phyloP scores from a whole-genome alignment of 208 protist species.

The Angomonas ambiguus region DNA sequence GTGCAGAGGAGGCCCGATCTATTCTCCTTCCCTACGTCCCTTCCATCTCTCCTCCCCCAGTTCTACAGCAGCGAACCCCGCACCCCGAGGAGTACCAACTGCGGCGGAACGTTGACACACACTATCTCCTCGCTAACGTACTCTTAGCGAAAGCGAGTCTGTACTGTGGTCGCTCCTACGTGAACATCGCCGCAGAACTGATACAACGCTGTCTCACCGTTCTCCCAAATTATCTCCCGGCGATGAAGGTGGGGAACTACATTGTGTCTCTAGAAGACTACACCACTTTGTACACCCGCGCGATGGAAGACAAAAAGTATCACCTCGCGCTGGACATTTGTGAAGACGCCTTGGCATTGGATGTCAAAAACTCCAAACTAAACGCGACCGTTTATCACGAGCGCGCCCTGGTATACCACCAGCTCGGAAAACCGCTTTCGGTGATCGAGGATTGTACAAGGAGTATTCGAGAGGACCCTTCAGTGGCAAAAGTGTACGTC shows the following conservation, averaged over 20 bases:
- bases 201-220: conserved; percentile 58
- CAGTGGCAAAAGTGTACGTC: conserved; percentile 39
- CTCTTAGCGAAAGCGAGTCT: conserved; percentile 75
- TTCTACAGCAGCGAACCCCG: background rate
- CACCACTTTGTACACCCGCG: conserved; percentile 22
- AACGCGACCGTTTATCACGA: conserved; percentile 34
- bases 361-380: conserved; percentile 36
- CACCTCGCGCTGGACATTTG: conserved; percentile 27
- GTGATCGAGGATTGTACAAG: conserved; percentile 60
- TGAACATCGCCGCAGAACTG: conserved; percentile 67
- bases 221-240: conserved; percentile 45
- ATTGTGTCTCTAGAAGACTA: conserved; percentile 61
- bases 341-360: conserved; percentile 44
- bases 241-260: conserved; percentile 58
- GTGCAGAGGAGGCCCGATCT: conserved; percentile 41
- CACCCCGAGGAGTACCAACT: conserved; percentile 34
- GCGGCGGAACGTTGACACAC: conserved; percentile 37
- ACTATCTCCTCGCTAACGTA: conserved; percentile 61
- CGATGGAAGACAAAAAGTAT: conserved; percentile 27
- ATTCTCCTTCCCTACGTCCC: conserved; percentile 68
- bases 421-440: conserved; percentile 26
- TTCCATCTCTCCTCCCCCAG: conserved; percentile 35
- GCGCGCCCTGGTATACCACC: conserved; percentile 43
- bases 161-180: conserved; percentile 63
- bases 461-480: conserved; percentile 37